A percentile compares a stretch with the other conserved stretches of the same genome.
These are phyloP conservation scores for Colletotrichum kahawae DNA, from an alignment of 2,329 filamentous ascomycete species.

Conservation along the genomic window DNA sequence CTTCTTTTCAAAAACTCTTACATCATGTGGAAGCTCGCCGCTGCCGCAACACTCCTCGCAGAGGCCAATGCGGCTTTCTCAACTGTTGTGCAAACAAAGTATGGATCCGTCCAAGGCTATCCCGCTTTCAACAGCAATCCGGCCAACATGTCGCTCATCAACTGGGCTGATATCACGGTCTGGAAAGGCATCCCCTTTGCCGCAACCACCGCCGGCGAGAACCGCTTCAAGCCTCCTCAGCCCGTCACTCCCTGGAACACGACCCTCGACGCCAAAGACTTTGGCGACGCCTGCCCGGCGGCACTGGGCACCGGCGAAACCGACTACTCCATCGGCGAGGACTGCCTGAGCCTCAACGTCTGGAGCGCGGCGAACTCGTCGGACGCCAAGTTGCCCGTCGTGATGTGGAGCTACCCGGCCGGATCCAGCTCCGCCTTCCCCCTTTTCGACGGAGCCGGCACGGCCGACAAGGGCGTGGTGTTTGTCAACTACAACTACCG, in stretches of 20 bases:
- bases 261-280: neutral
- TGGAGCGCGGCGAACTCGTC: slow-evolving; percentile 33
- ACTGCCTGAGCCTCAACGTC: slow-evolving; percentile 38
- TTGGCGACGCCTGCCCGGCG: neutral
- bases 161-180: neutral
- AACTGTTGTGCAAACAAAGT: neutral
- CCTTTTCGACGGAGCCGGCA: neutral
- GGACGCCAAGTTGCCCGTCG: slow-evolving; percentile 31
- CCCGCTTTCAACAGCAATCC: neutral
- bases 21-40: neutral
- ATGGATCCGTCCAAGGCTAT: neutral
- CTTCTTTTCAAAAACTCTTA: neutral
- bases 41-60: neutral
- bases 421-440: neutral
- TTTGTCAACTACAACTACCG: neutral
- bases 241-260: neutral
- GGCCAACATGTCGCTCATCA: slow-evolving; percentile 7
- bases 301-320: neutral
- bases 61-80: neutral
- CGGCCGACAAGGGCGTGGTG: neutral
- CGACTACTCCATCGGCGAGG: slow-evolving; percentile 27
- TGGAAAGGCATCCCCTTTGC: neutral
- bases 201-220: neutral
- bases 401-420: slow-evolving; percentile 27
- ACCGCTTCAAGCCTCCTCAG: neutral